Percentiles rank a stretch among this genome's conserved stretches.
Evolutionary conservation across 164 flowering plant genomes (phyloP).

Genomic region (Aristolochia contorta): DNA sequence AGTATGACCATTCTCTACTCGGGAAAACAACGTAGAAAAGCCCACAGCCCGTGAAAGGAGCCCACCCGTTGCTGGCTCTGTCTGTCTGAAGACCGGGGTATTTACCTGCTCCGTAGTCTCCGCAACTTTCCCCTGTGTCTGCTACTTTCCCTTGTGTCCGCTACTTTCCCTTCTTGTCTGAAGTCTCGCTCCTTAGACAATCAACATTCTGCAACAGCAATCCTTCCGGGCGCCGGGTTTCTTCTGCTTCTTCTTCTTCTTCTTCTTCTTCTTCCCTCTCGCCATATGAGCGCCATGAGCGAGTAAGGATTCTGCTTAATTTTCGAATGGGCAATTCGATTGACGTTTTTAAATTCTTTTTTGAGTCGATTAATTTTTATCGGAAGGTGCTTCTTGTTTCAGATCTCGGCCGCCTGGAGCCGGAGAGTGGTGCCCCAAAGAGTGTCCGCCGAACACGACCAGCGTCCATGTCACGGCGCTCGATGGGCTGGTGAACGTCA

Average conservation of each 20-base stretch:
- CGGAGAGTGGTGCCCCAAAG: background rate
- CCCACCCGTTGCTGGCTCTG: background rate
- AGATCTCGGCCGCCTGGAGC: background rate
- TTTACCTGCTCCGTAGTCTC: background rate
- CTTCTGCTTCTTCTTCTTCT: too few species aligned
- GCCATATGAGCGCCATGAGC: too few species aligned
- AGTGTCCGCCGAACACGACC: constrained; percentile 13
- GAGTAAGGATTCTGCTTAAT: too few species aligned
- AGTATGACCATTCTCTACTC: too few species aligned
- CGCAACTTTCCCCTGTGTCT: constrained; percentile 1
- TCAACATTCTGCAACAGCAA: too few species aligned
- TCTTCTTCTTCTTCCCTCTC: too few species aligned
- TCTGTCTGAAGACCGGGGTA: constrained; percentile 3
- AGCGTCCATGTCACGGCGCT: constrained; percentile 61
- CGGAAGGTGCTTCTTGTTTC: background rate
- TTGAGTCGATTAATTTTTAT: too few species aligned
- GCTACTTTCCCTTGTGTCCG: constrained; percentile 1
- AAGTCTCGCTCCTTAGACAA: background rate
- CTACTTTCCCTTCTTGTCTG: background rate
- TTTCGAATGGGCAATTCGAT: too few species aligned
- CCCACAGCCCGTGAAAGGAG: background rate
- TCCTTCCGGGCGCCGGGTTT: too few species aligned
- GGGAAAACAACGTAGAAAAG: too few species aligned
- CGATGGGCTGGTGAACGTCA: constrained; percentile 57
- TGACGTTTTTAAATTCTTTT: too few species aligned